These are phyloP conservation scores for Debaryomyces nepalensis DNA, from an alignment of 1,139 yeast genomes.

Conservation along the genomic window DNA sequence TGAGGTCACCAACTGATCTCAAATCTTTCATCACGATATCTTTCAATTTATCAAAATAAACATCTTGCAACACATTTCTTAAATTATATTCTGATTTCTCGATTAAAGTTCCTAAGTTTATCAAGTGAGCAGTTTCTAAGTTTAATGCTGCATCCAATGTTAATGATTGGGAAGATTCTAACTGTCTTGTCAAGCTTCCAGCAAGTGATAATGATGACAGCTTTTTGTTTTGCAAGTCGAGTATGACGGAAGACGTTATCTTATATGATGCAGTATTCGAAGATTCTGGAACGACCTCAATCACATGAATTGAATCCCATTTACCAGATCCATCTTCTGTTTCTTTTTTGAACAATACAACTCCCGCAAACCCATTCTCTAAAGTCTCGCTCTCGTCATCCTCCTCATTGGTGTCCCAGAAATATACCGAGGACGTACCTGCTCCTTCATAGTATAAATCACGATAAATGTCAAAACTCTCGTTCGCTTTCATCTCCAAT, in stretches of 20 bases:
- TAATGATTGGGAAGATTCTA: conserved; percentile 52
- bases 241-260: conserved; percentile 85
- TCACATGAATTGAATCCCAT: conserved; percentile 94
- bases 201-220: conserved; percentile 57
- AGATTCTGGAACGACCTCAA: conserved; percentile 66
- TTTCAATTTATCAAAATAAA: conserved; percentile 92
- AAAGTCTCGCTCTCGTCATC: conserved; percentile 38
- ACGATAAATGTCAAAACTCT: conserved; percentile 89
- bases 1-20: conserved; percentile 55
- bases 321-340: conserved; percentile 57
- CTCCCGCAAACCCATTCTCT: conserved; percentile 78
- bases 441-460: conserved; percentile 96
- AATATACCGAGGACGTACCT: conserved; percentile 78
- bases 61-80: conserved; percentile 87
- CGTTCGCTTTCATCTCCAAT: conserved; percentile 82
- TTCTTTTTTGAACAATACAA: conserved; percentile 79
- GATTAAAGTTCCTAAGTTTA: conserved; percentile 81
- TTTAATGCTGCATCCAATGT: conserved; percentile 41
- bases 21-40: conserved; percentile 75
- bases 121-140: conserved; percentile 69
- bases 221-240: conserved; percentile 55
- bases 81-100: conserved; percentile 90
- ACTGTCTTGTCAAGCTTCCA: conserved; percentile 87
- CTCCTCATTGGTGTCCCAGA: conserved; percentile 80
- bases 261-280: conserved; percentile 62